phyloP scores from a whole-genome alignment of 2,329 filamentous ascomycete genomes.

The Fusarium veterinarium region DNA sequence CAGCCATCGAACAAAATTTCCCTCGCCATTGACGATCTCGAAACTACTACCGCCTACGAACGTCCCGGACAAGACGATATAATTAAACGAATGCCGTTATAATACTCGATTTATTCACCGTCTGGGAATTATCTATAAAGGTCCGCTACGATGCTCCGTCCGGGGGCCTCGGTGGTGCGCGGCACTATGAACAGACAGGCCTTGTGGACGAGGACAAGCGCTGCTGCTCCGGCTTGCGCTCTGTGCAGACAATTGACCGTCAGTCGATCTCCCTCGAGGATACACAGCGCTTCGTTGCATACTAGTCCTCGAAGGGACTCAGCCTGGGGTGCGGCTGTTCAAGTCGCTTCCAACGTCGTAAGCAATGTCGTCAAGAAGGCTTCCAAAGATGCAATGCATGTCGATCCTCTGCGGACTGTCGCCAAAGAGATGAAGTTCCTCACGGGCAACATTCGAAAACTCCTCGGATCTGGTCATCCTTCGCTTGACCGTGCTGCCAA shows the following conservation, averaged over 20 bases:
- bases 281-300: slow-evolving; percentile 54
- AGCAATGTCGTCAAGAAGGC: slow-evolving; percentile 73
- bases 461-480: slow-evolving; percentile 94
- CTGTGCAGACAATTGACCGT: slow-evolving; percentile 48
- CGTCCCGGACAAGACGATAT: neutral
- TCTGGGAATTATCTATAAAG: neutral
- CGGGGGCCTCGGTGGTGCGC: slow-evolving; percentile 63
- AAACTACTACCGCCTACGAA: slow-evolving; percentile 8
- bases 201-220: slow-evolving; percentile 33
- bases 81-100: slow-evolving; percentile 30
- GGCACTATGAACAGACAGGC: slow-evolving; percentile 49
- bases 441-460: slow-evolving; percentile 90
- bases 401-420: slow-evolving; percentile 90
- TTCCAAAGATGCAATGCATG: slow-evolving; percentile 73
- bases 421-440: slow-evolving; percentile 97
- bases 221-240: slow-evolving; percentile 44
- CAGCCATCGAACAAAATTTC: slow-evolving; percentile 37
- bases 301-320: slow-evolving; percentile 62
- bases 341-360: slow-evolving; percentile 77
- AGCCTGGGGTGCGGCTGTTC: slow-evolving; percentile 81
- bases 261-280: slow-evolving; percentile 51
- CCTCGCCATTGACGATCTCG: slow-evolving; percentile 22
- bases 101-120: neutral
- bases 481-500: slow-evolving; percentile 95
- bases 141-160: slow-evolving; percentile 64